phyloP scores from a whole-genome alignment of 2,329 filamentous ascomycete species.

The Bipolaris sorokiniana region DNA sequence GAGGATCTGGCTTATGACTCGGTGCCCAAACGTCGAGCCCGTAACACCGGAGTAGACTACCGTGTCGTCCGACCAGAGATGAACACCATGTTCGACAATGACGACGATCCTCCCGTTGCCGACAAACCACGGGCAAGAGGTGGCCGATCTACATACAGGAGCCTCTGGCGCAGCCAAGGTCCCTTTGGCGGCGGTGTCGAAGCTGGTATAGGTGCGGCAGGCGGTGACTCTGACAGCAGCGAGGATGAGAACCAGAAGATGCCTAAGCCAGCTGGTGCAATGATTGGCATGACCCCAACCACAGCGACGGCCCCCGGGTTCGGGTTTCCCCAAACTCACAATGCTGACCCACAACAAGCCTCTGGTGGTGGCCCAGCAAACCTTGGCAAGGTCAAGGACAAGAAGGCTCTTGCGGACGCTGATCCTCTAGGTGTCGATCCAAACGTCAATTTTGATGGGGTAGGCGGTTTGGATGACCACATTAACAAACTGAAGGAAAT shows the following conservation, averaged over 20 bases:
- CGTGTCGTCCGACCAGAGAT: slow-evolving; percentile 79
- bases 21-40: slow-evolving; percentile 67
- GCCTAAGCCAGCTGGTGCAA: slow-evolving; percentile 60
- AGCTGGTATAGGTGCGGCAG: slow-evolving; percentile 75
- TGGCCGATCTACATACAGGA: slow-evolving; percentile 67
- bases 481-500: slow-evolving; percentile 99
- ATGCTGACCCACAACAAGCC: slow-evolving; percentile 61
- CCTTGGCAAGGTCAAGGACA: slow-evolving; percentile 91
- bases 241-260: slow-evolving; percentile 84
- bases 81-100: slow-evolving; percentile 74
- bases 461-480: slow-evolving; percentile 89
- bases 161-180: slow-evolving; percentile 85
- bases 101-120: slow-evolving; percentile 71
- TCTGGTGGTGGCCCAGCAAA: slow-evolving; percentile 73
- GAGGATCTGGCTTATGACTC: slow-evolving; percentile 60
- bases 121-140: slow-evolving; percentile 68
- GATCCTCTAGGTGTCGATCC: slow-evolving; percentile 93
- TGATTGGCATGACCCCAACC: slow-evolving; percentile 68
- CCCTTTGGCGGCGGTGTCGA: slow-evolving; percentile 89
- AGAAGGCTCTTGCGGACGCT: slow-evolving; percentile 88
- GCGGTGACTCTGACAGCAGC: slow-evolving; percentile 92
- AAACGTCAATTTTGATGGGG: slow-evolving; percentile 90
- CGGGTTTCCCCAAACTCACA: slow-evolving; percentile 64
- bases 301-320: slow-evolving; percentile 58
- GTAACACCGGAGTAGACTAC: slow-evolving; percentile 76